Evolutionary conservation across 1,139 yeast species (phyloP), one percentile per base, ranked within the genome.

Genomic region (Candida pseudoviswanathii): DNA sequence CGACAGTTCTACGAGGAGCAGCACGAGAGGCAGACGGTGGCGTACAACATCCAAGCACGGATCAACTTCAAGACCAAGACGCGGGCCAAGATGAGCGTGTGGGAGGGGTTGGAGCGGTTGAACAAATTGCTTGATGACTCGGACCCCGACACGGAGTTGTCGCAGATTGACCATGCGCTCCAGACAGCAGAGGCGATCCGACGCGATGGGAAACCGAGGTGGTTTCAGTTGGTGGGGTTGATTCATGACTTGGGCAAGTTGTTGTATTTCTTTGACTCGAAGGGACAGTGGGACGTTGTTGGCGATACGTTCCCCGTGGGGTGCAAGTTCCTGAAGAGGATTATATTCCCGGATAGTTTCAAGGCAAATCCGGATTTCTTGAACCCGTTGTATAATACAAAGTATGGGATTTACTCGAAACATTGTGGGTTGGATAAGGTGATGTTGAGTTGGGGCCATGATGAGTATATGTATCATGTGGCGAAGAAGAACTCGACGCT

Each of bases 211-310:
- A 81, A 82, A 59, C 91, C 91, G 0, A 67, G 90, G 36, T 85
- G 91, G 91, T 85, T 85, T 70, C 91, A 85, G 63, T 66, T 85
- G 22, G 89, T 86, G 5, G 91, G 91, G 0, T 66, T 85, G 40
- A 83, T 85, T 39, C 91, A 85, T 60, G 91, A 85, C 62, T 68
- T 85, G 53, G 91, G 91, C 1, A 85, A 85, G 60, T 70, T 85
- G 22, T 69, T 85, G 26, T 85, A 85, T 61, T 85, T 85, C 56
- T 85, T 80, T 58, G 90, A 84, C 58, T 84, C 89, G 26, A 75
- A 80, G 57, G 90, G 90, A 6, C 90, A 85, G 61, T 85, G 91
- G 91, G 90, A 85, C 59, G 91, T 85, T n/a, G 91, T 85, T 22
- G 91, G 91, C 4, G 91, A 85, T 59, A 85, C 91, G 0, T 85